Conservation (phyloP, 1,284 basidiomycete species). For the Marasmius oreades region DNA sequence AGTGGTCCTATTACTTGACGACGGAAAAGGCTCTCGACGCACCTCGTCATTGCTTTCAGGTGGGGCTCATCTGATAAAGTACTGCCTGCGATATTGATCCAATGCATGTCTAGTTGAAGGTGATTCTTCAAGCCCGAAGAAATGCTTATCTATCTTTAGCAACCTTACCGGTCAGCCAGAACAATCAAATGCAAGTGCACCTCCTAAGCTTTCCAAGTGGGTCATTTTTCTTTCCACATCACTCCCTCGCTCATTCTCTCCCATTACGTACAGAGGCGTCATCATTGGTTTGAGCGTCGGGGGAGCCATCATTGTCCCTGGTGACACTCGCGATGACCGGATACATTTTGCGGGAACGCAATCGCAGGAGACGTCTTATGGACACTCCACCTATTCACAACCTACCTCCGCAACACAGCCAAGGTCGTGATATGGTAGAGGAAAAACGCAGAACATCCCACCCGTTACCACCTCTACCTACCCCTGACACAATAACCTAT, state of each 20-base stretch:
- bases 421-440: conserved; percentile 8
- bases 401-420: background rate
- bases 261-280: conserved; percentile 26
- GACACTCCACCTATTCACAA: background rate
- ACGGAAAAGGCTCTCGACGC: conserved; percentile 26
- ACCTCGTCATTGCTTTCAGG: conserved; percentile 34
- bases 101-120: conserved; percentile 24
- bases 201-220: conserved; percentile 21
- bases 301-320: conserved; percentile 33
- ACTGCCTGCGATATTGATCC: background rate
- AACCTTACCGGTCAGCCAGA: background rate
- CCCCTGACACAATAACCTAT: conserved; percentile 3
- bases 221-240: conserved; percentile 4
- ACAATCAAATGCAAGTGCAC: background rate
- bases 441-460: conserved; percentile 3
- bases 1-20: conserved; percentile 39
- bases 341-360: conserved; percentile 41
- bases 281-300: conserved; percentile 43
- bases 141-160: conserved; percentile 18
- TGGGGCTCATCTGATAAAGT: conserved; percentile 15
- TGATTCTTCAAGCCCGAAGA: conserved; percentile 22
- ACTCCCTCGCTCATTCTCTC: conserved; percentile 2
- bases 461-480: conserved; percentile 10
- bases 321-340: conserved; percentile 38
- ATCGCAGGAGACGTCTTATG: conserved; percentile 21